Base-by-base conservation (phyloP, 495 filamentous ascomycete genomes). In the Thermothielavioides terrestris region DNA sequence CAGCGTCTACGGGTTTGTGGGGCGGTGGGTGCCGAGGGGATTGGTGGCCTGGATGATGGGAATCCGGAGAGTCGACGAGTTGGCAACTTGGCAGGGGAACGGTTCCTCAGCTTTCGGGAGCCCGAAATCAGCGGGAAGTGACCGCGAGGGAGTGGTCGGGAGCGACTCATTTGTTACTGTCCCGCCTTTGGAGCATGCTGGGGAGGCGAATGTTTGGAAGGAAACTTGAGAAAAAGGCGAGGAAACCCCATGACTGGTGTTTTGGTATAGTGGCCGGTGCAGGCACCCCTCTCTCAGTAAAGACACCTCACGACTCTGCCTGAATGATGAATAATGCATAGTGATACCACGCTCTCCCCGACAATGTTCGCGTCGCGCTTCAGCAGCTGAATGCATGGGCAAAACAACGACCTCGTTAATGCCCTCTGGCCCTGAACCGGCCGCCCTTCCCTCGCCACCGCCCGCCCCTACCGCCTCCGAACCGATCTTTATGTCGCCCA, bases 31-130 rank as follows among this genome's bases (percentile, higher is more conserved):
- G n/a, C 92, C 92, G 9, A 71, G 76, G 15, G 78, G 82, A 6
- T 37, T 96, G 25, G 86, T 96, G 20, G 80, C 78, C 15, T 88
- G 86, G 84, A 95, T 97, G 87, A 79, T 95, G 76, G 86, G 89
- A 1, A 77, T 86, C 27, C 68, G 78, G 34, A 70, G 68, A 42
- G 78, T 77, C 4, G 70, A 71, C 46, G 60, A 74, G 57, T 60
- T 77, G 38, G 67, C 66, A 45, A 61, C 69, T 12, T 68, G 72
- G 70, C 59, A 72, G 28, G 50, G 42, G 28, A 52, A 46, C 22
- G 49, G 40, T 27, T 56, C 59, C 22, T 60, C 62, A 21, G 46
- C 47, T 3, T 52, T 31, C 17, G 64, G 59, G 14, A 63, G 58
- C 32, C 57, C 61, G 21, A 46, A 59, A 47, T 57, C 60, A 30